Evolutionary conservation across 306 rosid genomes (phyloP), one percentile per base, ranked within the genome.

Genomic region (Vigna mungo): DNA sequence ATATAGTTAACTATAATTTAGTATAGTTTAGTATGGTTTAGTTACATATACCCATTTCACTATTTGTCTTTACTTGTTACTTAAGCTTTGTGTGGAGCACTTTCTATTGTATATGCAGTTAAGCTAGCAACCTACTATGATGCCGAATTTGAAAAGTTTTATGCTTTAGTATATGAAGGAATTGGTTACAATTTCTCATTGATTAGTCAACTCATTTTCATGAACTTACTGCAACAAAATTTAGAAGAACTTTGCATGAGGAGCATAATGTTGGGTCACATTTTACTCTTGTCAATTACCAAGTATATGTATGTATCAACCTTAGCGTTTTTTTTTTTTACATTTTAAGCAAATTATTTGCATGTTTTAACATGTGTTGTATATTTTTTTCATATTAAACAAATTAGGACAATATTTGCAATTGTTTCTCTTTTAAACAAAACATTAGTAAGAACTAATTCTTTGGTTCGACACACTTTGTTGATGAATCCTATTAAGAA

Each of bases 361-460:
- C 56, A 61, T 79, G 74, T 63, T 79, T 30, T 85, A 71, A 73
- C 18, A 62, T 78, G 61, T 47, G 25, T 55, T 52, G 39, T 32
- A 34, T 80, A 34, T 81, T 53, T 82, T 59, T 82, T 71, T 77
- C 94, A 92, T 97, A 85, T 88, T 23, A 92, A 90, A 82, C 96
- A 92, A 74, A 92, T 95, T 69, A 88, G 97, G 84, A 89, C 87
- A 4, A 97, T 97, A 54, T 96, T 92, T 75, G 96, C 97, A 10
- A 86, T 95, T 86, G 96, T 97, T 82, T 88, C 92, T 58, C 83
- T 95, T 76, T 84, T 95, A 87, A 89, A 88, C 66, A 94, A 96
- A 53, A 90, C 97, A 9, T 87, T 95, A 94, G 99, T 95, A 84
- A 89, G 93, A 79, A 54, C 75, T 68, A 39, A 62, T 59, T 64